Conservation (phyloP, 345 rosid species). For the Dimocarpus longan region DNA sequence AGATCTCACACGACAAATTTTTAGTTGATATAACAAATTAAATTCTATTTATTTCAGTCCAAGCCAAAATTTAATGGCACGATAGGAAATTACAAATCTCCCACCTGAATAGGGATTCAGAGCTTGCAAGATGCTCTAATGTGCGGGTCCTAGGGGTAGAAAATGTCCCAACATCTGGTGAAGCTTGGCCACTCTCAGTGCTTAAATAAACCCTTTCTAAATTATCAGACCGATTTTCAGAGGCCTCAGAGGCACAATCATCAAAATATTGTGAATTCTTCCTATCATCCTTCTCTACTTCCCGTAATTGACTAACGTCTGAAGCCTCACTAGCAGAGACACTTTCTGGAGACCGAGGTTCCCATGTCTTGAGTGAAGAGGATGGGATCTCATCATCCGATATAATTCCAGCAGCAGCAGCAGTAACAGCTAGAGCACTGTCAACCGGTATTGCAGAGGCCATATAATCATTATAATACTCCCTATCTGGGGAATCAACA, state of each 20-base stretch:
- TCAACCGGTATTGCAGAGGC: slow-evolving; percentile 82
- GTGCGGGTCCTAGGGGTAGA: slow-evolving; percentile 40
- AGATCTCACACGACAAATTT: neutral
- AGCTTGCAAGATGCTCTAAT: slow-evolving; percentile 69
- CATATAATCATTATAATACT: slow-evolving; percentile 62
- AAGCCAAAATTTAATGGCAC: slow-evolving; percentile 3
- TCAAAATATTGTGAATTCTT: slow-evolving; percentile 50
- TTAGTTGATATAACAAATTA: neutral
- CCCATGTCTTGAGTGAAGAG: slow-evolving; percentile 47
- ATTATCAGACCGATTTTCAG: slow-evolving; percentile 57
- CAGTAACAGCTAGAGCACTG: slow-evolving; percentile 67
- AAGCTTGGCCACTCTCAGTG: slow-evolving; percentile 58
- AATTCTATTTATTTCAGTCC: slow-evolving; percentile 5
- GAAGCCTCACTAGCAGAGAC: slow-evolving; percentile 65
- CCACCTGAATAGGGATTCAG: slow-evolving; percentile 82
- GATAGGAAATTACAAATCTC: slow-evolving; percentile 14
- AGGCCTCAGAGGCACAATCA: slow-evolving; percentile 70
- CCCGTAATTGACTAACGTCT: slow-evolving; percentile 61
- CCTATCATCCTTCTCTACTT: slow-evolving; percentile 56
- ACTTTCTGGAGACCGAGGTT: slow-evolving; percentile 71
- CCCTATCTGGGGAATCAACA: slow-evolving; percentile 39
- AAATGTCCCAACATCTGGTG: slow-evolving; percentile 61
- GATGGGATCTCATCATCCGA: slow-evolving; percentile 60
- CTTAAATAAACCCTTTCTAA: slow-evolving; percentile 52
- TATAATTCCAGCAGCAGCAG: slow-evolving; percentile 81